These are phyloP conservation scores for Betula pendula DNA, from an alignment of 306 rosid species.

Conservation along the genomic window DNA sequence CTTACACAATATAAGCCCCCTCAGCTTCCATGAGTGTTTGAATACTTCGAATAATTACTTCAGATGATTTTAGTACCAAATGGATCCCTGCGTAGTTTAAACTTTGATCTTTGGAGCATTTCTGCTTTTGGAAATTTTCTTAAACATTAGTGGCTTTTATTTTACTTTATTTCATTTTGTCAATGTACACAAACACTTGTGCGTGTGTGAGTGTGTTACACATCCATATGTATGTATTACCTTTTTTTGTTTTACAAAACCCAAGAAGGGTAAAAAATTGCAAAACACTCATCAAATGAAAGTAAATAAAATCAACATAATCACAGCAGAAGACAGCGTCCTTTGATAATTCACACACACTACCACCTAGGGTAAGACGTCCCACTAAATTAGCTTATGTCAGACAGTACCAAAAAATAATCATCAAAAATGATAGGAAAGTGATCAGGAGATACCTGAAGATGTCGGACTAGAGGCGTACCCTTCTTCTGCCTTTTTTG, in stretches of 20 bases:
- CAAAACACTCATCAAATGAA: not conserved
- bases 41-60: not conserved
- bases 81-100: not conserved
- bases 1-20: not conserved
- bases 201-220: not conserved
- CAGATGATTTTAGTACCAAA: not conserved
- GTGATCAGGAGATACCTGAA: slow-evolving; percentile 64
- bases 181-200: not conserved
- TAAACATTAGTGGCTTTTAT: not conserved
- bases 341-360: not conserved
- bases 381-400: not conserved
- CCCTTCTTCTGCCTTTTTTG: slow-evolving; percentile 73
- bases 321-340: not conserved
- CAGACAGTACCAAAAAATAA: not conserved
- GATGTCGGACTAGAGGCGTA: slow-evolving; percentile 84
- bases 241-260: not conserved
- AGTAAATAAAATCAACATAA: not conserved
- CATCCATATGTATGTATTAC: not conserved
- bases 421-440: slow-evolving; percentile 7
- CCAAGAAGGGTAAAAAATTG: not conserved
- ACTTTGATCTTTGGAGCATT: not conserved
- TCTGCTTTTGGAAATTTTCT: not conserved
- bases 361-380: not conserved
- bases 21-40: not conserved
- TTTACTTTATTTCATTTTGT: not conserved